phyloP scores from a whole-genome alignment of 2,329 filamentous ascomycete species.

The Sclerotiophoma versabilis region DNA sequence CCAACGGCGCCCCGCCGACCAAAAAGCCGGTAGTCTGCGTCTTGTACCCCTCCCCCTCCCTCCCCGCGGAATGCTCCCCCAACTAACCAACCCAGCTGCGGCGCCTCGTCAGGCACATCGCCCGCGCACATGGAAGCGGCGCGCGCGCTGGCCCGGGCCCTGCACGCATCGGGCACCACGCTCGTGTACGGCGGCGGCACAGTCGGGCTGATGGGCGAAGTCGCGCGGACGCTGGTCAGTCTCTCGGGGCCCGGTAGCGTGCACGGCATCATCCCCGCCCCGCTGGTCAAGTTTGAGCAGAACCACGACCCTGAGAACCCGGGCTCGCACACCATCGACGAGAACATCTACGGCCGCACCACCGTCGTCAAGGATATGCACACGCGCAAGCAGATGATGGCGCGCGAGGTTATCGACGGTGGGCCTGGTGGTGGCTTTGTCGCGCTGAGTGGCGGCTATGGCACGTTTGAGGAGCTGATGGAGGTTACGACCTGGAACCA shows the following conservation, averaged over 20 bases:
- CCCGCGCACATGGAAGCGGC: conserved; percentile 81
- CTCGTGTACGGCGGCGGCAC: conserved; percentile 97
- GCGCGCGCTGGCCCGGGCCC: conserved; percentile 72
- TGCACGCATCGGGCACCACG: conserved; percentile 78
- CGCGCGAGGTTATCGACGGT: conserved; percentile 80
- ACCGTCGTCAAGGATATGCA: conserved; percentile 97
- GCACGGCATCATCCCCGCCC: conserved; percentile 91
- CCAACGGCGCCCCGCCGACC: conserved; percentile 19
- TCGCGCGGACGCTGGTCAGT: conserved; percentile 84
- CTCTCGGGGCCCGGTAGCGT: conserved; percentile 82
- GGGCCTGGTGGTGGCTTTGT: conserved; percentile 88
- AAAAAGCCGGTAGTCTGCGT: conserved; percentile 79
- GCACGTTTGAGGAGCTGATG: conserved; percentile 95
- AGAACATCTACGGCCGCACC: conserved; percentile 76
- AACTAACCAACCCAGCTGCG: conserved; percentile 67
- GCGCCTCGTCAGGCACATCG: conserved; percentile 75
- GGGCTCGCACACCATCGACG: conserved; percentile 60
- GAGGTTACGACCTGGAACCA: conserved; percentile 95
- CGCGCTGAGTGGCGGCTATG: conserved; percentile 86
- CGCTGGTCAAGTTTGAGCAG: conserved; percentile 80
- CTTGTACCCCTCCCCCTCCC: conserved; percentile 62
- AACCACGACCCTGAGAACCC: conserved; percentile 59
- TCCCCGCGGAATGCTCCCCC: background rate
- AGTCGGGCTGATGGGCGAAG: conserved; percentile 92
- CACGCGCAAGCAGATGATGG: conserved; percentile 93